phyloP scores from a whole-genome alignment of 768 basidiomycete species.

The Lactarius sp. region DNA sequence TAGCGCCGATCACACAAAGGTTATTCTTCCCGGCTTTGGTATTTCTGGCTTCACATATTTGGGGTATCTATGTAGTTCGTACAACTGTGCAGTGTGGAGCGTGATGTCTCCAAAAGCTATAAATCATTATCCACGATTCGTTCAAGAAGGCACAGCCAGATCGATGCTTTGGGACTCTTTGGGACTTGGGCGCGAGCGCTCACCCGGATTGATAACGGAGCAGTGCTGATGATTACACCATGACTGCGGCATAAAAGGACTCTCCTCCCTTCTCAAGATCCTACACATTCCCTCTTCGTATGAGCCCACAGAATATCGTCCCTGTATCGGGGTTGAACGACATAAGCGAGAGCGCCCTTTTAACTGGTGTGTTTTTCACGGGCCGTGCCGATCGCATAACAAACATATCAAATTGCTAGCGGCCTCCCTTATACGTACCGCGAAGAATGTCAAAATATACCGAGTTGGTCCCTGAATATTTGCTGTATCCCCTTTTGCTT shows the following conservation, averaged over 20 bases:
- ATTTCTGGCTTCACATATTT: neutral
- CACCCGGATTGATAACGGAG: neutral
- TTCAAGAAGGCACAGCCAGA: neutral
- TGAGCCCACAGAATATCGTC: conserved; percentile 14
- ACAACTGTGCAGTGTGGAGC: neutral
- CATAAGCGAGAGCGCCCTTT: conserved; percentile 2
- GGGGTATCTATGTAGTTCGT: neutral
- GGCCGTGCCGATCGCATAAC: neutral
- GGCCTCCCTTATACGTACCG: conserved; percentile 5
- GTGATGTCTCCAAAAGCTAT: neutral
- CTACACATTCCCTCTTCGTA: neutral
- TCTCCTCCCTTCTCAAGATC: neutral
- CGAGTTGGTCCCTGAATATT: neutral
- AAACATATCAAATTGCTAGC: neutral
- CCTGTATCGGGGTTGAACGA: conserved; percentile 1
- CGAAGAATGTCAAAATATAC: conserved; percentile 21
- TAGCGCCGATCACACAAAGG: no score
- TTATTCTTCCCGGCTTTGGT: no score
- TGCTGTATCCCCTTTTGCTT: neutral
- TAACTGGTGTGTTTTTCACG: conserved; percentile 12
- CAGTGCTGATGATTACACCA: neutral
- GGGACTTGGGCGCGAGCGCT: neutral
- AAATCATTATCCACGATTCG: neutral
- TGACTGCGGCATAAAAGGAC: neutral
- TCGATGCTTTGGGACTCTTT: no score